Evolutionary conservation across 441 rosid genomes (phyloP).

Genomic region (Gossypium schwendimanii): DNA sequence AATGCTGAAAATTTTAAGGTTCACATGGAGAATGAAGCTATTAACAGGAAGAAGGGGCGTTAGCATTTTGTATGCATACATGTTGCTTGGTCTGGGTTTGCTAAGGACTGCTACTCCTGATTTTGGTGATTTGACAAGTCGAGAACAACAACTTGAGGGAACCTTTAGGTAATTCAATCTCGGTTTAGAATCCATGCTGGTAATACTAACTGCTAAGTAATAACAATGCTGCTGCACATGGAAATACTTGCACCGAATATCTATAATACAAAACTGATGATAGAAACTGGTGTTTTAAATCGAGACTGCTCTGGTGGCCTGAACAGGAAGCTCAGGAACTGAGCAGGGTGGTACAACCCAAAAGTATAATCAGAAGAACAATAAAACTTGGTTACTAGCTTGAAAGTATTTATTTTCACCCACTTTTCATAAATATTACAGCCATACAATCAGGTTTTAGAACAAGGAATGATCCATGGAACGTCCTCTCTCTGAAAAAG

Average conservation of each 20-base stretch:
- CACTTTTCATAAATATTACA: background rate
- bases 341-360: background rate
- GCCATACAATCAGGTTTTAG: background rate
- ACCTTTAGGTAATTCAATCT: constrained; percentile 65
- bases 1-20: constrained; percentile 46
- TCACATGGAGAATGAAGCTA: constrained; percentile 99
- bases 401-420: background rate
- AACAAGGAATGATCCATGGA: background rate
- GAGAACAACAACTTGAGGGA: constrained; percentile 91
- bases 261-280: background rate
- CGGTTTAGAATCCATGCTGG: background rate
- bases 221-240: background rate
- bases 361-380: background rate
- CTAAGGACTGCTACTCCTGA: constrained; percentile 88
- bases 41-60: constrained; percentile 97
- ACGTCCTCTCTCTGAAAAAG: background rate
- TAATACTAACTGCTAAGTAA: background rate
- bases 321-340: too few relatives aligned
- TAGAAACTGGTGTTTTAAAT: background rate
- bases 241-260: background rate
- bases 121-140: constrained; percentile 86
- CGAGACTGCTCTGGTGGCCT: background rate
- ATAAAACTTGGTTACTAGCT: background rate
- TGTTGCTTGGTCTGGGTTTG: constrained; percentile 95
- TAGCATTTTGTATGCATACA: constrained; percentile 86